Evolutionary conservation across 345 rosid genomes (phyloP).

Genomic region (Hibiscus trionum): DNA sequence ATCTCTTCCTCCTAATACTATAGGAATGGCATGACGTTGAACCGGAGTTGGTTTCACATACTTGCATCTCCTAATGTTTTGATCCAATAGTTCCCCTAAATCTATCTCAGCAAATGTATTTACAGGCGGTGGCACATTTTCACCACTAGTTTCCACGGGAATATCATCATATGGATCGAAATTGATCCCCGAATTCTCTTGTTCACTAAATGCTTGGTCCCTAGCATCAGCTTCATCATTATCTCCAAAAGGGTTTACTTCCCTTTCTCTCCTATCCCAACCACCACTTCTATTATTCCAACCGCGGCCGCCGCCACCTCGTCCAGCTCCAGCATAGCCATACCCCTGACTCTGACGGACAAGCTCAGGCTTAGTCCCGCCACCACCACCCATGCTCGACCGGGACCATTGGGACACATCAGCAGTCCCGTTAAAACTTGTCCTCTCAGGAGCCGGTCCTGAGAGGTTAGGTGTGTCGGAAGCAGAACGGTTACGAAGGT

Average conservation of each 20-base stretch:
- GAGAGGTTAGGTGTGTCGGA: constrained; percentile 39
- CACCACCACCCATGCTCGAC: background rate
- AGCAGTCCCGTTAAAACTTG: constrained; percentile 26
- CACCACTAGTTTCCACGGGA: constrained; percentile 92
- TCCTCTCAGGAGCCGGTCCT: background rate
- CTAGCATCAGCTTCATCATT: constrained; percentile 24
- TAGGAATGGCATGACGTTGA: constrained; percentile 88
- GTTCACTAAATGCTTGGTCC: constrained; percentile 47
- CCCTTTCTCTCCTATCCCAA: constrained; percentile 75
- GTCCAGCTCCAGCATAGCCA: constrained; percentile 26
- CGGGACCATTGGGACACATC: constrained; percentile 34
- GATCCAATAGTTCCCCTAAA: constrained; percentile 78
- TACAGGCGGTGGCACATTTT: constrained; percentile 82
- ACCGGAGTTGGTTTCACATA: constrained; percentile 97
- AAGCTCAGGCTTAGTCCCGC: constrained; percentile 6
- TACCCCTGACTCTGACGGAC: constrained; percentile 34
- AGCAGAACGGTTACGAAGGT: constrained; percentile 54
- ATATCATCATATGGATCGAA: constrained; percentile 93
- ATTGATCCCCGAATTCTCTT: constrained; percentile 69
- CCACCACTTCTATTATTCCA: constrained; percentile 63
- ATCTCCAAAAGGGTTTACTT: constrained; percentile 84
- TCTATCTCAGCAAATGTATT: constrained; percentile 91
- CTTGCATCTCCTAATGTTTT: constrained; percentile 81
- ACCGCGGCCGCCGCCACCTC: constrained; percentile 47
- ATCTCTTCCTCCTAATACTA: constrained; percentile 73